phyloP scores from a whole-genome alignment of 148 eudicot genomes.

The Rheum nobile region DNA sequence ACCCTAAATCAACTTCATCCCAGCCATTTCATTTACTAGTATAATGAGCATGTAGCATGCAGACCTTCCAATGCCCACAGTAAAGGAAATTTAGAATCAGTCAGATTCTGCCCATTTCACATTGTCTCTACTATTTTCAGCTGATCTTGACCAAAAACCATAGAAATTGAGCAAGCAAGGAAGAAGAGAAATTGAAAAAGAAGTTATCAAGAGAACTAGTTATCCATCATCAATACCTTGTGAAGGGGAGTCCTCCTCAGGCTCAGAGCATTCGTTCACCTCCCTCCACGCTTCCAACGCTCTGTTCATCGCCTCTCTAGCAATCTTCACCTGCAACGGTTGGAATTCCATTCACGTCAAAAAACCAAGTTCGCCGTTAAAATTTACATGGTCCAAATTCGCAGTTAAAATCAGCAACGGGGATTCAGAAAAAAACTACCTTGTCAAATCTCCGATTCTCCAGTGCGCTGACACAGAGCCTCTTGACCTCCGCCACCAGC shows the following conservation, averaged over 20 bases:
- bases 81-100: background rate
- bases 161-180: background rate
- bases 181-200: background rate
- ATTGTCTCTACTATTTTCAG: background rate
- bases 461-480: constrained; percentile 32
- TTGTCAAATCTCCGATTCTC: constrained; percentile 53
- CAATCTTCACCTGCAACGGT: constrained; percentile 49
- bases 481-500: constrained; percentile 19
- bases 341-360: background rate
- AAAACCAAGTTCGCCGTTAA: background rate
- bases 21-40: background rate
- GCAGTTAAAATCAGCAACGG: background rate
- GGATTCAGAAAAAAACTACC: constrained; percentile 16
- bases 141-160: background rate
- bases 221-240: background rate
- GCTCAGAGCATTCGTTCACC: constrained; percentile 28
- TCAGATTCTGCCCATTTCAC: background rate
- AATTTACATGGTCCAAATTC: background rate
- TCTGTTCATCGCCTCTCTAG: constrained; percentile 60
- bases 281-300: constrained; percentile 64
- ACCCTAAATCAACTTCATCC: background rate
- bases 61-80: background rate
- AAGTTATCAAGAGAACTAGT: background rate
- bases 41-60: too few relatives aligned
- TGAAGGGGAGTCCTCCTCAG: constrained; percentile 12